Evolutionary conservation across 2,329 filamentous ascomycete genomes (phyloP), one percentile per base, ranked within the genome.

Genomic region (Xenoacremonium recifei): DNA sequence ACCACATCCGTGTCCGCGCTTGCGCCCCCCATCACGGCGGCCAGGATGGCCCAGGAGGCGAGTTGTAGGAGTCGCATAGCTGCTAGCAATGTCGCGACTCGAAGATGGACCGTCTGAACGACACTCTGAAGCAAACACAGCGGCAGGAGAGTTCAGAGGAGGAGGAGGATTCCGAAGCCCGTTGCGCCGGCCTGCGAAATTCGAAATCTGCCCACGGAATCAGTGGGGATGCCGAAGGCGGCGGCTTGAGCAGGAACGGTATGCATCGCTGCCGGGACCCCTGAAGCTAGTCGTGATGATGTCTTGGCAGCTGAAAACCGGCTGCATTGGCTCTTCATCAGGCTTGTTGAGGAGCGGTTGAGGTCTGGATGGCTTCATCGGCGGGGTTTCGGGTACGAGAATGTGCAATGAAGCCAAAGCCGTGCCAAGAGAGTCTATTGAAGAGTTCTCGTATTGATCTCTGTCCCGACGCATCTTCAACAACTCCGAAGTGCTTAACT

Each of bases 1-100:
- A 65, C 65, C n/a, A 71, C 48, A 18, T 60, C 54, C 16, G 47
- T 45, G 15, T 7, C 16, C 16, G 50, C 51, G 20, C 19, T 16
- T 16, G 42, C 36, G 34, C n/a, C n/a, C n/a, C n/a, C n/a, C n/a
- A n/a, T n/a, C n/a, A 47, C 34, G 29, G 37, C 21, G 17, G 40
- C 36, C 31, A 54, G 38, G 16, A 33, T 35, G 7, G 36, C 21
- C 15, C 53, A 21, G 6, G 16, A 12, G 42, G 36, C 36, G 44
- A 40, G 35, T 41, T 52, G 44, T 42, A 53, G 51, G 50, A 53
- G 50, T 47, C 40, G 48, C 54, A 54, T 55, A 17, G 32, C 45
- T 21, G 33, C n/a, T n/a, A n/a, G n/a, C n/a, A n/a, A n/a, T n/a
- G n/a, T n/a, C n/a, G n/a, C n/a, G n/a, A n/a, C n/a, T n/a, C n/a